phyloP scores from a whole-genome alignment of 169 alveolate genomes.

The Plasmodium vivax region DNA sequence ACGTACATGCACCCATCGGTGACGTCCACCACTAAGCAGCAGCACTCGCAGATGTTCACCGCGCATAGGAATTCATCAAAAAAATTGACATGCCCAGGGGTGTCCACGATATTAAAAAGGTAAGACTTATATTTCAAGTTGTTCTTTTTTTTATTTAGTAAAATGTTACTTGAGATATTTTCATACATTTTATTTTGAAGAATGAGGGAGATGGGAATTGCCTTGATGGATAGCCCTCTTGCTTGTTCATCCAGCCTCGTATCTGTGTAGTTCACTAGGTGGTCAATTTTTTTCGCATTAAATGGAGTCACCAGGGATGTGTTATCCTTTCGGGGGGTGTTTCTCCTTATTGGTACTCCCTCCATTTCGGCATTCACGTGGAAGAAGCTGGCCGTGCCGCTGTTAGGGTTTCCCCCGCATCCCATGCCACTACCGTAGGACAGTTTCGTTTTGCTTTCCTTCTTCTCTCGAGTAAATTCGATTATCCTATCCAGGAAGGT shows the following conservation, averaged over 20 bases:
- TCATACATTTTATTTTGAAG: constrained; percentile 83
- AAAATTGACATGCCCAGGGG: constrained; percentile 98
- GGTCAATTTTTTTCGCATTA: constrained; percentile 57
- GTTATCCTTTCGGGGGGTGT: background rate
- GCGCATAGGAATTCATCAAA: constrained; percentile 97
- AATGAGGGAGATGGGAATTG: constrained; percentile 97
- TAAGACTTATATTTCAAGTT: constrained; percentile 79
- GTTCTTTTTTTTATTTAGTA: constrained; percentile 71
- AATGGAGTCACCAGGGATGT: constrained; percentile 23
- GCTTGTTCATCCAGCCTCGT: constrained; percentile 97
- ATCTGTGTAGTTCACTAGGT: constrained; percentile 93
- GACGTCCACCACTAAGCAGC: constrained; percentile 95
- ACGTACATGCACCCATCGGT: constrained; percentile 96
- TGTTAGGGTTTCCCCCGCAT: constrained; percentile 19
- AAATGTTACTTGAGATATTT: constrained; percentile 77
- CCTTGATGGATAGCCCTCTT: constrained; percentile 96
- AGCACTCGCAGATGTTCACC: constrained; percentile 96
- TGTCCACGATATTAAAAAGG: constrained; percentile 93
- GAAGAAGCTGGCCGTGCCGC: constrained; percentile 56
- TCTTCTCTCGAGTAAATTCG: constrained; percentile 92
- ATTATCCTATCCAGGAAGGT: constrained; percentile 96
- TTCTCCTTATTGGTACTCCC: constrained; percentile 20
- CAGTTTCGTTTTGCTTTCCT: constrained; percentile 68
- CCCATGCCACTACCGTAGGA: constrained; percentile 27
- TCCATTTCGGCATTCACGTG: constrained; percentile 21